Base-by-base conservation (phyloP, 2,329 filamentous ascomycete genomes). In the Pleomassaria siparia region DNA sequence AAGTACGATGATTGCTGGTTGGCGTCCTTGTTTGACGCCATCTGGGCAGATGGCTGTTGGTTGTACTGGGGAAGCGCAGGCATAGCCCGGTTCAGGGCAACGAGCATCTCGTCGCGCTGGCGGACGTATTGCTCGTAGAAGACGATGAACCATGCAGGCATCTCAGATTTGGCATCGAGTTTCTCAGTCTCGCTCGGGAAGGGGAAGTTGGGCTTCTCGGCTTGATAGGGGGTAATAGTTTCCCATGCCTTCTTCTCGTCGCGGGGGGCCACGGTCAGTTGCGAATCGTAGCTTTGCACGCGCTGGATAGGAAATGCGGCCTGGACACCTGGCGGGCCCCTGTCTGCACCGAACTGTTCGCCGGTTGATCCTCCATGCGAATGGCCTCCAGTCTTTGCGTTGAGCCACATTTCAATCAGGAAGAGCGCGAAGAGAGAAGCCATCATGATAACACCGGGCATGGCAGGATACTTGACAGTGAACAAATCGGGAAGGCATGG, bases 381-480 rank as follows among this genome's bases (percentile, higher is more conserved):
- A 57, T 83, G 80, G 0, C 80, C 80, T 4, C 80, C 81, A 43
- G 76, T 78, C 69, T 83, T 84, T 39, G 72, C 67, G 59, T 84
- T 82, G 51, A 84, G 75, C 67, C 76, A 83, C 75, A 85, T 79
- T 63, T 85, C 82, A 25, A 85, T 72, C n/a, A 77, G 70, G 59
- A 87, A 87, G 3, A 87, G 72, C 15, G 74, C 63, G 60, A 85
- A 84, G 53, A 85, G 76, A 16, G 83, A 77, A 0, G 53, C 75
- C 80, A 85, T 84, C 80, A 84, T 85, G 66, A 85, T 85, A 21
- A 83, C 81, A 58, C 82, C 82, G 2, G 82, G 80, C 59, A 85
- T 74, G 21, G 83, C 78, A 5, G 82, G 81, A 60, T 85, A 85
- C 41, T 83, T 64, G 0, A 79, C 74, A 24, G 76, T 81, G 64